Base-by-base conservation (phyloP, 2,329 filamentous ascomycete species). In the Cladosporium cucumerinum region DNA sequence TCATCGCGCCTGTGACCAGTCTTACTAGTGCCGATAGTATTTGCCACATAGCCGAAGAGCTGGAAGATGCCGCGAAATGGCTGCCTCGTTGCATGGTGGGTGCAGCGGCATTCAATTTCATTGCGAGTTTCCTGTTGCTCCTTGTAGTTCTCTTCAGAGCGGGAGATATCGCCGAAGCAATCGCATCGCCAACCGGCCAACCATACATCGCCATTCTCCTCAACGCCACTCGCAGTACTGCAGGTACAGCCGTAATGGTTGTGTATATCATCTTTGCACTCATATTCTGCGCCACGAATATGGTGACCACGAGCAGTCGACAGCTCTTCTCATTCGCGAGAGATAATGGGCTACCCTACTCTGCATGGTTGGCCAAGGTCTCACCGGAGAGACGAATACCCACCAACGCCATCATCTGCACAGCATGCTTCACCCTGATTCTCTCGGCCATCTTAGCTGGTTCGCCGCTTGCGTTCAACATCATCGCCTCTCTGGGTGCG, bases 301-400 rank as follows among this genome's bases (percentile, higher is more conserved):
- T 75, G 32, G 66, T 78, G 14, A 78, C 79, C 48, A 76, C 79
- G 4, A 77, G 77, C 3, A 79, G 78, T 18, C 76, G 78, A 10
- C 78, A 80, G 73, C 71, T 77, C 12, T 82, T 73, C 57, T 78
- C 79, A 0, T 81, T 81, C 66, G 77, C 68, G 39, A 68, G 69
- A 43, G 67, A 69, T 49, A 71, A 66, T 18, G 74, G 74, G 32
- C 70, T 81, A 1, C 79, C 79, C 0, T 80, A 79, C 32, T 69
- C 70, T 25, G 23, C 26, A 4, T 63, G 69, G 64, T 57, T 71
- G 32, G 65, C 65, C 52, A 65, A 69, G 39, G 69, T 72, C 16
- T 67, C 67, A 25, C 70, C 70, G 12, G 66, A 66, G n/a, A 67
- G 65, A 65, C 66, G 68, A 34, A 72, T 74, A 28, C 72, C 72